Conservation (phyloP, 2,329 filamentous ascomycete genomes). For the Arthrobotrys megalospora region DNA sequence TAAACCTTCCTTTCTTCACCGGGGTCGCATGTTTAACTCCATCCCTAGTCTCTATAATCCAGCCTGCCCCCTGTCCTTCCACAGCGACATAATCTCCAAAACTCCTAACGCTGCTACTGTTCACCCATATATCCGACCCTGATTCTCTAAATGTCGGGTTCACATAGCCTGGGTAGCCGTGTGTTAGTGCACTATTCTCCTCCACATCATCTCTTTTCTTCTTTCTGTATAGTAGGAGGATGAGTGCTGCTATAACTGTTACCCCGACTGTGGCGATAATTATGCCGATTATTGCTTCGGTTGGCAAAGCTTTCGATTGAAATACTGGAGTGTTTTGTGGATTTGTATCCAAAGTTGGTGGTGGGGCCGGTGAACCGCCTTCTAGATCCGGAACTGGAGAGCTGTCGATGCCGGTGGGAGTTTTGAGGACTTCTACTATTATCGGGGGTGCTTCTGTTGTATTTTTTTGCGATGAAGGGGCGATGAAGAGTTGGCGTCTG, state of each 20-base stretch:
- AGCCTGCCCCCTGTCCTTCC: neutral
- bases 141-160: constrained; percentile 9
- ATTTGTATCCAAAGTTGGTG: neutral
- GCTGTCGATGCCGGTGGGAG: neutral
- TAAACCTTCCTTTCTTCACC: constrained; percentile 27
- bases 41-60: constrained; percentile 14
- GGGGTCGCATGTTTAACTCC: constrained; percentile 12
- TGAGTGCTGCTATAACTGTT: neutral
- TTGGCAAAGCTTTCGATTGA: neutral
- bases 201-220: constrained; percentile 2
- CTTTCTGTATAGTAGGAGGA: neutral
- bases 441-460: constrained; percentile 10
- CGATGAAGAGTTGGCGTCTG: constrained; percentile 16
- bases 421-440: neutral
- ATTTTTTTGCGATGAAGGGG: neutral
- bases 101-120: constrained; percentile 1
- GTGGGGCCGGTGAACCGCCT: constrained; percentile 5
- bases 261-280: neutral
- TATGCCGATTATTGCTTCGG: constrained; percentile 4
- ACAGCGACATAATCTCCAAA: constrained; percentile 17
- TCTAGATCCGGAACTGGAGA: constrained; percentile 9
- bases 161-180: neutral
- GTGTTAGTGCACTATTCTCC: neutral
- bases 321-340: neutral
- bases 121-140: neutral